Conservation (phyloP, 169 alveolate genomes). For the Prorocentrum cordatum region DNA sequence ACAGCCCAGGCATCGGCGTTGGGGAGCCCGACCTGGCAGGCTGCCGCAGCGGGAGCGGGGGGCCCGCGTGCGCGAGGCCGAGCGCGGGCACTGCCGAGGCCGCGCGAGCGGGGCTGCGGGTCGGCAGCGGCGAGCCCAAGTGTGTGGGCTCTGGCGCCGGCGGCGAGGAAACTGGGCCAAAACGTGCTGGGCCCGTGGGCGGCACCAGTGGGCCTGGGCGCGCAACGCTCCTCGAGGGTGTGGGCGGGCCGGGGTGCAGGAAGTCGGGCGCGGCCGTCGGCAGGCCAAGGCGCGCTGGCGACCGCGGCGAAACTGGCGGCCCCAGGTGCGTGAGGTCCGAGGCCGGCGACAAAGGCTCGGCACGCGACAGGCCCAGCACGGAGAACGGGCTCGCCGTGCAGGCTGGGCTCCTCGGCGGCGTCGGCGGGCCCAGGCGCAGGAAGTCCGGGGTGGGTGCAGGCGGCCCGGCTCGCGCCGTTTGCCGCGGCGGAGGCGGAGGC, state of each 20-base stretch:
- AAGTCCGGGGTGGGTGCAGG: neutral
- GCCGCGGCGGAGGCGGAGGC: neutral
- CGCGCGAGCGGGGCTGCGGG: too few relatives aligned
- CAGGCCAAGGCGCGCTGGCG: neutral
- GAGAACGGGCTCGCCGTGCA: too few relatives aligned
- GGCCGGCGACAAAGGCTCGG: neutral
- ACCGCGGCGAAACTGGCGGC: neutral
- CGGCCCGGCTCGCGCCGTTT: neutral
- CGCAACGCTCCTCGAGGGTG: neutral
- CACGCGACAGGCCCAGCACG: too few relatives aligned
- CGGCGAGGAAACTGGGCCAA: neutral
- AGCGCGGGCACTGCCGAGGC: neutral
- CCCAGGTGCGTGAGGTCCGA: neutral
- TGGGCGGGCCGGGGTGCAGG: neutral
- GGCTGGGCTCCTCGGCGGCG: neutral
- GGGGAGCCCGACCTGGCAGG: neutral
- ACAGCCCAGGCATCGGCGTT: too few relatives aligned
- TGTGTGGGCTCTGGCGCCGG: neutral
- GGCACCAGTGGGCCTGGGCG: neutral
- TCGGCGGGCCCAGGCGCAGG: neutral
- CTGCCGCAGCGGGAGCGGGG: neutral
- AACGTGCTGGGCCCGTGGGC: neutral
- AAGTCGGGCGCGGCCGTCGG: neutral
- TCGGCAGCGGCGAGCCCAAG: neutral
- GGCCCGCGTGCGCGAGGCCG: neutral